Evolutionary conservation across 164 flowering plant species (phyloP).

Genomic region (Taxillus chinensis): DNA sequence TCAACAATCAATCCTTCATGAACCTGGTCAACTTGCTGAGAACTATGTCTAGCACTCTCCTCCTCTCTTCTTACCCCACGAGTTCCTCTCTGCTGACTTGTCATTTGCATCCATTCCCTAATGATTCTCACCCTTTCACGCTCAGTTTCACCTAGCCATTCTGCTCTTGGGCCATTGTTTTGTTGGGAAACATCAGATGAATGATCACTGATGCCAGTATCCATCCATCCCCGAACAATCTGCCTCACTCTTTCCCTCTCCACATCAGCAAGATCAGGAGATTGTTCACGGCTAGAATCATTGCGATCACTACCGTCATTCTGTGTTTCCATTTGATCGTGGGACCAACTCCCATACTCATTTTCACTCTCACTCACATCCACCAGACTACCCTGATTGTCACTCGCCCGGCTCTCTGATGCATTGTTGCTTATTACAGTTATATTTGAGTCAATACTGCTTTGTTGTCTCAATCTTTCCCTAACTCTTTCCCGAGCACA

Average conservation of each 20-base stretch:
- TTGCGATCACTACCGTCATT: conserved; percentile 38
- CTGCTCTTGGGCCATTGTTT: conserved; percentile 38
- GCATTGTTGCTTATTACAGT: conserved; percentile 34
- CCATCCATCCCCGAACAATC: conserved; percentile 79
- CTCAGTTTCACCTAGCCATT: conserved; percentile 75
- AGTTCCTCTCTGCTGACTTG: conserved; percentile 60
- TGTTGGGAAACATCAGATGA: conserved; percentile 38
- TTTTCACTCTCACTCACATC: conserved; percentile 81
- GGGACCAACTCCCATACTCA: conserved; percentile 72
- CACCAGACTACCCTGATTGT: conserved; percentile 36
- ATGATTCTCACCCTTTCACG: conserved; percentile 70
- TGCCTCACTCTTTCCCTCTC: conserved; percentile 87
- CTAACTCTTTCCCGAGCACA: conserved; percentile 71
- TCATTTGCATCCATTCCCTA: conserved; percentile 74
- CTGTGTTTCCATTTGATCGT: conserved; percentile 43
- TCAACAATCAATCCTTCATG: conserved; percentile 33
- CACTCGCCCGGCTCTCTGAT: conserved; percentile 51
- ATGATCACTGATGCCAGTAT: conserved; percentile 49
- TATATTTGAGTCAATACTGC: conserved; percentile 42
- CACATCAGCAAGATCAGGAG: conserved; percentile 87
- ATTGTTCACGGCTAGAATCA: conserved; percentile 81
- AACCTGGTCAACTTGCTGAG: conserved; percentile 22
- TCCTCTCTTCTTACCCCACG: conserved; percentile 46
- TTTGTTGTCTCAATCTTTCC: conserved; percentile 61
- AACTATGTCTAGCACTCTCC: conserved; percentile 18